Percentiles rank a stretch among this genome's conserved stretches.
These are phyloP conservation scores for Beauveria brongniartii DNA, from an alignment of 2,329 filamentous ascomycete genomes.

Conservation along the genomic window DNA sequence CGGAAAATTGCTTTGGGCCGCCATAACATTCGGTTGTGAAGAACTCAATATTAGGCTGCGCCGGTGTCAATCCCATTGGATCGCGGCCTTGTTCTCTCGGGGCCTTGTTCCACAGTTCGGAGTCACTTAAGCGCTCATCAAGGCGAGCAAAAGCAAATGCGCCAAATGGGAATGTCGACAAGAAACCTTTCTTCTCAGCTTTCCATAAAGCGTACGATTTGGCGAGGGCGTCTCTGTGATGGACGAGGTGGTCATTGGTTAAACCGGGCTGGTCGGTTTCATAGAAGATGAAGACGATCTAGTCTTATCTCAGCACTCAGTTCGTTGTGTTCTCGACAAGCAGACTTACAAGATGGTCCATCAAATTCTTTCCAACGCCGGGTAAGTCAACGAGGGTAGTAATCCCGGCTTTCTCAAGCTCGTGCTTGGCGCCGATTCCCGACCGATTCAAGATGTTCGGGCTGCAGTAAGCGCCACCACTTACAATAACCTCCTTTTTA, in stretches of 20 bases:
- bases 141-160: conserved; percentile 54
- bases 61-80: conserved; percentile 50
- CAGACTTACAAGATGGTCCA: conserved; percentile 34
- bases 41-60: conserved; percentile 54
- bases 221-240: conserved; percentile 43
- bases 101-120: conserved; percentile 45
- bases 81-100: conserved; percentile 43
- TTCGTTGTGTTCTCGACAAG: neutral
- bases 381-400: conserved; percentile 33
- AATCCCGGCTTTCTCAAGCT: conserved; percentile 34
- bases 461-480: conserved; percentile 41
- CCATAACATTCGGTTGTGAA: conserved; percentile 56
- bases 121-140: conserved; percentile 48
- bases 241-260: conserved; percentile 46
- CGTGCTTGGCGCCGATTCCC: conserved; percentile 39
- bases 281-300: conserved; percentile 54
- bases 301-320: neutral
- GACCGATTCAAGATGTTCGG: conserved; percentile 45
- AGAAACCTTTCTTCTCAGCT: conserved; percentile 47
- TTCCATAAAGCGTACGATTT: conserved; percentile 48
- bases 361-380: conserved; percentile 43
- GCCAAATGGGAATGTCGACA: conserved; percentile 56
- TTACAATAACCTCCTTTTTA: conserved; percentile 33
- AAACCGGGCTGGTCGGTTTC: conserved; percentile 43
- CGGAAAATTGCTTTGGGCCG: conserved; percentile 47